phyloP scores from a whole-genome alignment of 257 asterid genomes.

The Salvia hispanica region DNA sequence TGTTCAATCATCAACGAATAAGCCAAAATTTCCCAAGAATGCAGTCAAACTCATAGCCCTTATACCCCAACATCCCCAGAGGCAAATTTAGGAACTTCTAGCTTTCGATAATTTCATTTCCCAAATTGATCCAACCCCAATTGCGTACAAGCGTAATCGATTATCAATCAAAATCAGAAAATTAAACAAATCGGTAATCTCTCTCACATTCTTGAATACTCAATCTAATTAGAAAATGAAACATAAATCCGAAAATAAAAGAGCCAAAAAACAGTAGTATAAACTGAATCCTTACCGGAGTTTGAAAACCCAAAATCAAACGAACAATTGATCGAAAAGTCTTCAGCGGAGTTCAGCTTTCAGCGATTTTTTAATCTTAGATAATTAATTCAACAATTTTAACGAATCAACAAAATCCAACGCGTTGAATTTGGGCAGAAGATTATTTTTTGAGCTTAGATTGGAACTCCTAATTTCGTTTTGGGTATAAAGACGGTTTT shows the following conservation, averaged over 20 bases:
- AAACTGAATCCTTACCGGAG: slow-evolving; percentile 32
- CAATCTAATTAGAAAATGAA: slow-evolving; percentile 11
- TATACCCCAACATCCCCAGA: slow-evolving; percentile 22
- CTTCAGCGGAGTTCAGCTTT: slow-evolving; percentile 24
- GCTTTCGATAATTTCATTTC: background rate
- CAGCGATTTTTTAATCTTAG: background rate
- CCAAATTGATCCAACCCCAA: slow-evolving; percentile 29
- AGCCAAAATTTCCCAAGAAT: background rate
- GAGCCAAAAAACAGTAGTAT: background rate
- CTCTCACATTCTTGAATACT: slow-evolving; percentile 14
- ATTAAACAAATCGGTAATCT: slow-evolving; percentile 17
- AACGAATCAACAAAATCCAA: slow-evolving; percentile 17
- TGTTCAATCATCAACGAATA: background rate
- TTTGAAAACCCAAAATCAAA: slow-evolving; percentile 31
- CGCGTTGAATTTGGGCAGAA: slow-evolving; percentile 40
- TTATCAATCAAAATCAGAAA: slow-evolving; percentile 22
- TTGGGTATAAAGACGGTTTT: slow-evolving; percentile 22
- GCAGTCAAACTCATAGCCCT: slow-evolving; percentile 12
- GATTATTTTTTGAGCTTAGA: slow-evolving; percentile 22
- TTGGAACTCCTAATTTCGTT: background rate
- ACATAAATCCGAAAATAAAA: background rate
- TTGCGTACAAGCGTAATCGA: slow-evolving; percentile 8
- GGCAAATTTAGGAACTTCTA: slow-evolving; percentile 9
- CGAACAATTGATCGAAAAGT: background rate
- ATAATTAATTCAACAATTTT: slow-evolving; percentile 9